A percentile compares a stretch with the other conserved stretches of the same genome.
Evolutionary conservation across 78 protist genomes (phyloP).

Genomic region (Blattamonas nauphoetae): DNA sequence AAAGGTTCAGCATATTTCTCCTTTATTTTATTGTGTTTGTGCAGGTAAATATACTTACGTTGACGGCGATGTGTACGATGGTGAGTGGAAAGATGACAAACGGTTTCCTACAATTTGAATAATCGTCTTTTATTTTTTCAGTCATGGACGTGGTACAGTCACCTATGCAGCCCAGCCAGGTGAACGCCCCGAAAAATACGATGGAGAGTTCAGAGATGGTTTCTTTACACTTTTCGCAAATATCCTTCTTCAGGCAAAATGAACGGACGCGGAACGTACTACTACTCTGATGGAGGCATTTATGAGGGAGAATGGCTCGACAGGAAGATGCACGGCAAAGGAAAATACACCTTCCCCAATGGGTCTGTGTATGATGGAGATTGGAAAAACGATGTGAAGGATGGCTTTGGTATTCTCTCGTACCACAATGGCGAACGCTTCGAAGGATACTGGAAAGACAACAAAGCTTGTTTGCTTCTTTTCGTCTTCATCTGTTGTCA

Average conservation of each 20-base stretch:
- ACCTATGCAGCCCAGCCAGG: slow-evolving; percentile 24
- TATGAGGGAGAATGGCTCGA: slow-evolving; percentile 59
- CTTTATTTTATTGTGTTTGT: too few relatives aligned
- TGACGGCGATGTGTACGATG: slow-evolving; percentile 29
- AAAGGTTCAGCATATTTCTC: too few relatives aligned
- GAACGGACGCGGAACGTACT: slow-evolving; percentile 58
- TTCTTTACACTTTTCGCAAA: neutral
- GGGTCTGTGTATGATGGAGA: slow-evolving; percentile 42
- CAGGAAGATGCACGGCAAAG: slow-evolving; percentile 46
- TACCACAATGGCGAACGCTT: slow-evolving; percentile 47
- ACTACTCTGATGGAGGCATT: slow-evolving; percentile 37
- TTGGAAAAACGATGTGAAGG: slow-evolving; percentile 31
- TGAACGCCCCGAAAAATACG: slow-evolving; percentile 25
- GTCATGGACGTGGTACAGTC: slow-evolving; percentile 9
- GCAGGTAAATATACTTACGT: slow-evolving; percentile 7
- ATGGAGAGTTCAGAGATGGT: slow-evolving; percentile 30
- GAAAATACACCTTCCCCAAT: slow-evolving; percentile 35
- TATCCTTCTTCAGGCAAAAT: slow-evolving; percentile 21
- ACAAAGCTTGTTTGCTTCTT: slow-evolving; percentile 7
- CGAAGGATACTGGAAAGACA: slow-evolving; percentile 53
- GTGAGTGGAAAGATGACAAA: slow-evolving; percentile 25
- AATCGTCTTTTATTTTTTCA: neutral
- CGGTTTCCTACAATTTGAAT: neutral
- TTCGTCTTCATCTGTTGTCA: too few relatives aligned
- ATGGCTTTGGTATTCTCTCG: slow-evolving; percentile 35